Conservation (phyloP, 768 basidiomycete genomes). For the Dictyophora rubrovolvata region DNA sequence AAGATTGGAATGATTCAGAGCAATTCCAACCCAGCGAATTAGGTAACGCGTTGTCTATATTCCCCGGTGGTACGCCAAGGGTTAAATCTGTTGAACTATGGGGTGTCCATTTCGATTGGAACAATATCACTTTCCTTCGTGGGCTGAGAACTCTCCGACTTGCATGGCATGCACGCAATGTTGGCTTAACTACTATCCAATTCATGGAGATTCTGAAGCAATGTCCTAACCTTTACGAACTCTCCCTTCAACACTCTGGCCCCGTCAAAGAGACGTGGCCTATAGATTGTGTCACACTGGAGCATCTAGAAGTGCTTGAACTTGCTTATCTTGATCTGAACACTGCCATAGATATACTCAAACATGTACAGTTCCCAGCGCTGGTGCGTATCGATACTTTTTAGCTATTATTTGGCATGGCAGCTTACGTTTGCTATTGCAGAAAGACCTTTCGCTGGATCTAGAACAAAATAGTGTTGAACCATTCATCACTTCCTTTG, state of each 20-base stretch:
- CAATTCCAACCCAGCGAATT: not conserved
- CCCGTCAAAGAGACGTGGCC: conserved; percentile 3
- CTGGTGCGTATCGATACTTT: not conserved
- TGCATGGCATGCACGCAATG: conserved; percentile 2
- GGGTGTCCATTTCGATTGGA: conserved; percentile 8
- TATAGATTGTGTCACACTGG: not conserved
- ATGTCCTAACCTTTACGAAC: not conserved
- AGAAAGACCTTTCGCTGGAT: not conserved
- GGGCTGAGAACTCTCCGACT: not conserved
- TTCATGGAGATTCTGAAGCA: not conserved
- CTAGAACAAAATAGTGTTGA: conserved; percentile 1
- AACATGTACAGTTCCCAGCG: conserved; percentile 2
- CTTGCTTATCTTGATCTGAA: not conserved
- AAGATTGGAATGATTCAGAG: not conserved
- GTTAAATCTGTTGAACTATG: not conserved
- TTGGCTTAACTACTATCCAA: not conserved
- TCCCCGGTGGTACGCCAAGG: not conserved
- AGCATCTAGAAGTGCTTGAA: not conserved
- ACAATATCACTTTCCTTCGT: not conserved
- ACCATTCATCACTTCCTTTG: not conserved
- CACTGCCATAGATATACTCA: not conserved
- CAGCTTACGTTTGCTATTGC: not conserved
- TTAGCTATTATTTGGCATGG: too few relatives aligned
- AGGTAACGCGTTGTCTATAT: not conserved
- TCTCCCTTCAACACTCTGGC: not conserved